A percentile compares a stretch with the other conserved stretches of the same genome.
Evolutionary conservation across 1,284 basidiomycete species (phyloP).

Genomic region (Melampsora larici-populina): DNA sequence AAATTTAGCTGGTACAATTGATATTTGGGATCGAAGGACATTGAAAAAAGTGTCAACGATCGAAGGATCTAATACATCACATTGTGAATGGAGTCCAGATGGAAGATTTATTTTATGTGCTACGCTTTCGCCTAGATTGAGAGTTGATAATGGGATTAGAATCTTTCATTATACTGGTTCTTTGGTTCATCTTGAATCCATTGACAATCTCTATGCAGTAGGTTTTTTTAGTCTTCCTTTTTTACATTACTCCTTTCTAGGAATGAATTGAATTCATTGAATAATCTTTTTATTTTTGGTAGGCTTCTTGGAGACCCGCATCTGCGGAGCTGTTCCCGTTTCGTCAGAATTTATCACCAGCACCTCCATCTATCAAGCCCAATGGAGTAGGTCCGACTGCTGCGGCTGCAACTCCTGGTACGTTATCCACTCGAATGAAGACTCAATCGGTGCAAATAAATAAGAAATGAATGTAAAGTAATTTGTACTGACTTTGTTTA

Average conservation of each 20-base stretch:
- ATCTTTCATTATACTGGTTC: conserved; percentile 89
- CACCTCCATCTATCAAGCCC: not conserved
- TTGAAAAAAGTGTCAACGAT: conserved; percentile 79
- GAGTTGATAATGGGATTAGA: conserved; percentile 95
- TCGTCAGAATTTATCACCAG: conserved; percentile 27
- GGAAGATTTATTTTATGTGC: conserved; percentile 90
- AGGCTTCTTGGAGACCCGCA: conserved; percentile 38
- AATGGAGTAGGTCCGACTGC: not conserved
- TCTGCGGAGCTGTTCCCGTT: conserved; percentile 18
- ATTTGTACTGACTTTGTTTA: conserved; percentile 52
- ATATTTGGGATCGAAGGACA: conserved; percentile 83
- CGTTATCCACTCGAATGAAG: not conserved
- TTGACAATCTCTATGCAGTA: conserved; percentile 83
- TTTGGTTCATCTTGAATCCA: conserved; percentile 71
- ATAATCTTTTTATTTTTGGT: not conserved
- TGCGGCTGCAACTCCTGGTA: conserved; percentile 1
- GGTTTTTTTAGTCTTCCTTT: conserved; percentile 5
- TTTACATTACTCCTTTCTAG: too few species aligned
- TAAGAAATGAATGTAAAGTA: not conserved
- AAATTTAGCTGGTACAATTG: conserved; percentile 88
- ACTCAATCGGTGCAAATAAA: too few species aligned
- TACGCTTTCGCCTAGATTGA: conserved; percentile 83
- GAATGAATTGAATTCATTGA: not conserved
- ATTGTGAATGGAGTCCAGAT: conserved; percentile 93
- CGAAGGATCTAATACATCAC: conserved; percentile 85